phyloP scores from a whole-genome alignment of 2,329 filamentous ascomycete genomes.

The Nothophoma quercina region DNA sequence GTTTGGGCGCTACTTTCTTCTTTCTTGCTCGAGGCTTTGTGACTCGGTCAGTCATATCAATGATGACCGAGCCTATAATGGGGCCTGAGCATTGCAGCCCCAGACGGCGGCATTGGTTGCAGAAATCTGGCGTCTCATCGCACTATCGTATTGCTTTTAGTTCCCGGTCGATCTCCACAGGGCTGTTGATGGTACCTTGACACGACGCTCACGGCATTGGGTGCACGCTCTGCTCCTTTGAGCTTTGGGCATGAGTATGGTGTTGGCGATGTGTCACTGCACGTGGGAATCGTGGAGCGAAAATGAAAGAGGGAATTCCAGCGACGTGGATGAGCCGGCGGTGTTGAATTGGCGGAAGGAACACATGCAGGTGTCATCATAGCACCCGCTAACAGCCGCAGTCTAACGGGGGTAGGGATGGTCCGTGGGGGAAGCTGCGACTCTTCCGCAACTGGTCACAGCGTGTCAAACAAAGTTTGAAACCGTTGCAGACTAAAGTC shows the following conservation, averaged over 20 bases:
- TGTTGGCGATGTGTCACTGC: slow-evolving; percentile 13
- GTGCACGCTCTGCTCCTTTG: slow-evolving; percentile 45
- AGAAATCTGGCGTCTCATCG: slow-evolving; percentile 42
- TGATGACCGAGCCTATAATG: slow-evolving; percentile 43
- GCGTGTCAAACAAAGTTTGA: slow-evolving; percentile 6
- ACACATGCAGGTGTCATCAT: slow-evolving; percentile 20
- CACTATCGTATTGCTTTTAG: slow-evolving; percentile 31
- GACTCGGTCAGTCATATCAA: slow-evolving; percentile 46
- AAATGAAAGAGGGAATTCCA: slow-evolving; percentile 26
- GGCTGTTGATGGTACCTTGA: slow-evolving; percentile 35
- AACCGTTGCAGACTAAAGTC: neutral
- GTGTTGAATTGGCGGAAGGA: slow-evolving; percentile 13
- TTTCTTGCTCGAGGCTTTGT: slow-evolving; percentile 36
- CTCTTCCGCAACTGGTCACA: slow-evolving; percentile 5
- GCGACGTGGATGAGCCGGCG: slow-evolving; percentile 17
- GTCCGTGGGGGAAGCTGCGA: slow-evolving; percentile 3
- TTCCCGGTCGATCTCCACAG: slow-evolving; percentile 17
- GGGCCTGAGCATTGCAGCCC: slow-evolving; percentile 42
- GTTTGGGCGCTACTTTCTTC: slow-evolving; percentile 24
- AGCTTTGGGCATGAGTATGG: slow-evolving; percentile 31
- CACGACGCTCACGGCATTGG: slow-evolving; percentile 46
- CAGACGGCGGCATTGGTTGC: slow-evolving; percentile 40
- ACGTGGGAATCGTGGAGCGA: slow-evolving; percentile 15
- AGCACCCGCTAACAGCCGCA: slow-evolving; percentile 16
- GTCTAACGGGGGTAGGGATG: slow-evolving; percentile 13